Evolutionary conservation across 2,329 filamentous ascomycete genomes (phyloP), one percentile per base, ranked within the genome.

Genomic region (Colletotrichum shisoi): DNA sequence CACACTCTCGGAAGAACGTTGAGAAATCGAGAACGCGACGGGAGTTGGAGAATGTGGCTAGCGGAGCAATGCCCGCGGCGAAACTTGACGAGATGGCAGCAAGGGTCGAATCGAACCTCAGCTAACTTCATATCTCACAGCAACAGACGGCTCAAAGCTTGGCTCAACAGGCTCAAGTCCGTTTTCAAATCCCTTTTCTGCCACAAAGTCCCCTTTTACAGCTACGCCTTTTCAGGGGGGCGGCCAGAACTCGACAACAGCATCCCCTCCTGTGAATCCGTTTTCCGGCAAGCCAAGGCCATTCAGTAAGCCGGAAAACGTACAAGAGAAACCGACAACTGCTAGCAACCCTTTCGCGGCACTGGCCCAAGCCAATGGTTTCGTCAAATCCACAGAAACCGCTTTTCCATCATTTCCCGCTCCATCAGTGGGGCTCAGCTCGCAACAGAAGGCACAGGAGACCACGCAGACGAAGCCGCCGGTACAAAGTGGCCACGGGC

Each of bases 111-210:
- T 46, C 44, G 62, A 56, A 60, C n/a, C 21, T 6, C 52, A 44
- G 65, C 65, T 68, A 68, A 68, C 49, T 37, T 64, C 21, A 24
- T 39, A 44, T 54, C 19, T 54, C 49, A 24, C 49, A 68, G 65
- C 65, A 56, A 37, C 62, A 4, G 44, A 51, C 31, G 62, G 54
- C 48, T 19, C 51, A 21, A 63, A 39, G 24, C 52, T 24, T 11
- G 31, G 24, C 4, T 19, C 48, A 15, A 46, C 62, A 6, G 48
- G 34, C 7, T 37, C 49, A 17, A 57, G n/a, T 37, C 58, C 58
- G 7, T 66, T 66, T 37, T 34, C 40, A 24, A 66, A 66, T 19
- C 63, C 63, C 15, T 66, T 66, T 52, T 57, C 63, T 21, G 31
- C 61, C 21, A 13, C 48, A 17, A 58, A 44, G 1, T 11, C 64